Base-by-base conservation (phyloP, 768 basidiomycete species). In the Lentinula edodes region DNA sequence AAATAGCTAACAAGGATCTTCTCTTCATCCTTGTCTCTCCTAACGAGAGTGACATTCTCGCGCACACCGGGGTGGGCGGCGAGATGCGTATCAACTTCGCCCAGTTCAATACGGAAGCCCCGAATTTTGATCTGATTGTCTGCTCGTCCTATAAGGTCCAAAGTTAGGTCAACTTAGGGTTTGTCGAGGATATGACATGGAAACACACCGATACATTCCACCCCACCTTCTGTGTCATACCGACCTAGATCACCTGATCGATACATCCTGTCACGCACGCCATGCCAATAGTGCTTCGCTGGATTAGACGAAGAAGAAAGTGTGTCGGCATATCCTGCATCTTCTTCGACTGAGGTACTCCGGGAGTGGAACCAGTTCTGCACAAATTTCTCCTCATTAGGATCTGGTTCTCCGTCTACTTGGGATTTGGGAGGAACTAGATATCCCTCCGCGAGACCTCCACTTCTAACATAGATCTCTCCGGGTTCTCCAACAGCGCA, bases 41-140 rank as follows among this genome's bases (percentile, higher is more conserved):
- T 79, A 48, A 99, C 95, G 42, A 98, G 83, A 2, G 97, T 98
- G 57, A 99, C 95, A 71, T 99, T 99, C 76, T 98, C 97, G n/a
- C 96, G 80, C 2, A 99, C 86, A 18, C 93, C 83, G 7, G 93
- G 90, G 71, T 98, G 95, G 68, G 95, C 88, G 67, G 90, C 91
- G 61, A 99, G 85, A 75, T 96, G 88, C 0, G 92, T 97, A 72
- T 99, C 97, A 65, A 99, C 97, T 73, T 99, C 97, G 15, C 95
- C 95, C 6, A 98, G 83, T 72, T 99, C 97, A 69, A 99, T 98
- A 28, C 97, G 83, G 87, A 99, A 99, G 1, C 97, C 97, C 59
- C 97, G 91, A 73, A 99, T 98, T 78, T 99, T 98, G 76, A 99
- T 93, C 71, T 99, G 97, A 70, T 98, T 96, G 71, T 99, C 97